Evolutionary conservation across 129 eudicot species (phyloP), one percentile per base, ranked within the genome.

Genomic region (Oenanthe sinensis): DNA sequence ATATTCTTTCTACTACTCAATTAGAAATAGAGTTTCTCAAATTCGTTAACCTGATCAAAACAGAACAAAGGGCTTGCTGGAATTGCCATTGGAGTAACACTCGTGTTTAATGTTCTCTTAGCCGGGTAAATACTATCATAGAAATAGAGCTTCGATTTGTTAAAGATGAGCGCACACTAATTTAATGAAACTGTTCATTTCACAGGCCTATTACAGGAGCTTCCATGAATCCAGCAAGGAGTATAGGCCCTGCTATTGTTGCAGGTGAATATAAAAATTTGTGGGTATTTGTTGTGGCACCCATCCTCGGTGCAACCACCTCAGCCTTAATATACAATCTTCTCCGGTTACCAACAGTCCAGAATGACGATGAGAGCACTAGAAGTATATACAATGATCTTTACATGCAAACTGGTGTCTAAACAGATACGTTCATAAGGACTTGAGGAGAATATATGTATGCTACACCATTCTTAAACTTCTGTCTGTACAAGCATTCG

Each of bases 151-250:
- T 22, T n/a, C 33, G n/a, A 6, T 15, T 26, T 65, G 71, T 65
- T 15, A 28, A 12, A 65, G 20, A 28, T 30, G 20, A 11, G 22
- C 42, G 5, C 20, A 65, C 19, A 13, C 14, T 20, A 28, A 42
- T 30, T 12, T 14, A 28, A 15, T 65, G 48, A 71, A 71, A 15
- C 24, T 43, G 22, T 49, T 22, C 43, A 26, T n/a, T 72, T 77
- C 80, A 83, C 86, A 90, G 96, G 85, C 87, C 89, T 3, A 90
- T 86, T 20, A 86, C 96, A 3, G 96, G 92, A 75, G 91, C 92
- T 78, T 88, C 96, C 0, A 86, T 88, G 90, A 90, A 90, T 79
- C 92, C 96, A 22, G 92, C 92, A 81, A 85, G 96, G 76, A 90
- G 96, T 78, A 80, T 90, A 78, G 90, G 90, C 42, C 96, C 92